Percentiles rank a stretch among this genome's conserved stretches.
phyloP scores from a whole-genome alignment of 176 grass and related monocot genomes.

The Oryza glumipatula region DNA sequence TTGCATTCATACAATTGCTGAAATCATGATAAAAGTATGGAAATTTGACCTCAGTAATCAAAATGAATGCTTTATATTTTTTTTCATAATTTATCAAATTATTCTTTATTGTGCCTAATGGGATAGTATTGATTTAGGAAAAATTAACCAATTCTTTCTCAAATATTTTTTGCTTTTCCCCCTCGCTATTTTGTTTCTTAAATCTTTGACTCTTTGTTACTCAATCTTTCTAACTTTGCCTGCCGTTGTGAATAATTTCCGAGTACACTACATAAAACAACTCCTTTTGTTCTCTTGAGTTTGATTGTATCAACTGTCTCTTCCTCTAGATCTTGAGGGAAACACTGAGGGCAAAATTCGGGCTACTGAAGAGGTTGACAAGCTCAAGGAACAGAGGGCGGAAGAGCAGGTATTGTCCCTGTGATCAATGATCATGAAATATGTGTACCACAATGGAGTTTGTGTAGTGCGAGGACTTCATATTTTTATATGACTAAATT shows the following conservation, averaged over 20 bases:
- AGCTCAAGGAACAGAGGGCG: slow-evolving; percentile 82
- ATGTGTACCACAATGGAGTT: neutral
- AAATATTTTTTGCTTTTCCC: neutral
- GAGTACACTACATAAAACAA: neutral
- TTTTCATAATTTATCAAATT: neutral
- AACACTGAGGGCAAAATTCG: slow-evolving; percentile 83
- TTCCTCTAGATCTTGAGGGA: slow-evolving; percentile 73
- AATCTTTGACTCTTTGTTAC: neutral
- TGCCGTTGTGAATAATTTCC: neutral
- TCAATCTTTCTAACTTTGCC: neutral
- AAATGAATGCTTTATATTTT: neutral
- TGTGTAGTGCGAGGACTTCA: neutral
- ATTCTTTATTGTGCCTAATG: neutral
- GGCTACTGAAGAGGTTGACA: slow-evolving; percentile 76
- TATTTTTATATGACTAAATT: slow-evolving; percentile 33
- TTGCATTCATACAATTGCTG: neutral
- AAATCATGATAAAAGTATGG: neutral
- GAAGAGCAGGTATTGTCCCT: slow-evolving; percentile 74
- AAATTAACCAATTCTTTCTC: neutral
- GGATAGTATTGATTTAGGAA: neutral
- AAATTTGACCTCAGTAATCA: neutral
- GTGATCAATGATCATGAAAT: neutral
- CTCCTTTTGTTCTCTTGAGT: neutral
- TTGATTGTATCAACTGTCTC: neutral
- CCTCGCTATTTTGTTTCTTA: neutral